Conservation (phyloP, 2,329 filamentous ascomycete genomes). For the Trichoderma koningii region DNA sequence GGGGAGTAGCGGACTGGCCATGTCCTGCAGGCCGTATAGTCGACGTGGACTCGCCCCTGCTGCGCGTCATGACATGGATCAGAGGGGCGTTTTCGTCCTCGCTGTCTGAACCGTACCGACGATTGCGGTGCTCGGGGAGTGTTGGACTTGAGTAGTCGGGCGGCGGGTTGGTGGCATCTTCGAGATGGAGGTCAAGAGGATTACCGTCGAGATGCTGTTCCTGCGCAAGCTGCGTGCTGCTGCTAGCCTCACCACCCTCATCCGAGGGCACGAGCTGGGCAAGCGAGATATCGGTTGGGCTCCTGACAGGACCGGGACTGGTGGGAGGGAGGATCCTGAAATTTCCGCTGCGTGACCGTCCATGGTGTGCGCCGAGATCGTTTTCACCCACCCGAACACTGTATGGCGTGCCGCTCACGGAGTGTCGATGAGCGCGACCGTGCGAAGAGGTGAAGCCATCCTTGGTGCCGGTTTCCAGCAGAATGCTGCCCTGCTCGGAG, state of each 20-base stretch:
- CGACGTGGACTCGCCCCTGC: constrained; percentile 52
- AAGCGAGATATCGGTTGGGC: constrained; percentile 93
- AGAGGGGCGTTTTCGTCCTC: constrained; percentile 57
- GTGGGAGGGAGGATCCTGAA: constrained; percentile 74
- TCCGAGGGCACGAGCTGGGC: constrained; percentile 76
- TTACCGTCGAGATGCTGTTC: constrained; percentile 41
- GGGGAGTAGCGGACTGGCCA: constrained; percentile 23
- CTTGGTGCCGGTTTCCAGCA: constrained; percentile 81
- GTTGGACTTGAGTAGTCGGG: constrained; percentile 71
- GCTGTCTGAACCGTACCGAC: constrained; percentile 59
- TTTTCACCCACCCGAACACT: constrained; percentile 48
- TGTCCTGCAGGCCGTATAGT: constrained; percentile 38
- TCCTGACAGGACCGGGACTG: constrained; percentile 85
- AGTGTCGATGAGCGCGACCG: constrained; percentile 51
- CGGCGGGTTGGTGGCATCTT: constrained; percentile 64
- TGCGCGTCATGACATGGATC: constrained; percentile 54
- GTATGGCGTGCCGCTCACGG: constrained; percentile 42
- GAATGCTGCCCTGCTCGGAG: constrained; percentile 93
- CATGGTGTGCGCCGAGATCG: constrained; percentile 64
- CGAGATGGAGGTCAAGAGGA: constrained; percentile 46
- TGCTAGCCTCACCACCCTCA: constrained; percentile 64
- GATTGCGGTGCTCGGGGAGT: constrained; percentile 53
- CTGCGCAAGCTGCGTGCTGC: constrained; percentile 34
- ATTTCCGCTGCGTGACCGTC: constrained; percentile 74
- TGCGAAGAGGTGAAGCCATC: constrained; percentile 53